Percentiles rank a stretch among this genome's conserved stretches.
Evolutionary conservation across 208 protist species (phyloP).

Genomic region (Crithidia expoeki): DNA sequence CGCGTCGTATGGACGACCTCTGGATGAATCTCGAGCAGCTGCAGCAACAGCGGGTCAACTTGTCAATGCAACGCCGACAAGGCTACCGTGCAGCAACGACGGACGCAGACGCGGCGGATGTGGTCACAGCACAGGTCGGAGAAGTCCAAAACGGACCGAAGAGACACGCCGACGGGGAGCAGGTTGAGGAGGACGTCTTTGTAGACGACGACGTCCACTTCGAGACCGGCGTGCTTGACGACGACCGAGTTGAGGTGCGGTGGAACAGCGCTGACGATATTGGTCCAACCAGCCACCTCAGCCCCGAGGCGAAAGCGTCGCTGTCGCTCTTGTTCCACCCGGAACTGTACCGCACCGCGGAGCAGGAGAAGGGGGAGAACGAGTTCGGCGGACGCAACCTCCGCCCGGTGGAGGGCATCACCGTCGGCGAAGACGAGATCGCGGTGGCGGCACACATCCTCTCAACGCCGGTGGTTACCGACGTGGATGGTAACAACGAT

Average conservation of each 20-base stretch:
- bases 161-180: slow-evolving; percentile 10
- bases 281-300: slow-evolving; percentile 58
- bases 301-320: slow-evolving; percentile 67
- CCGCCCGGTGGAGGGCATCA: slow-evolving; percentile 26
- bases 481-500: slow-evolving; percentile 86
- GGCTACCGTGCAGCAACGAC: neutral
- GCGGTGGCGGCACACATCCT: slow-evolving; percentile 89
- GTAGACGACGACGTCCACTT: slow-evolving; percentile 28
- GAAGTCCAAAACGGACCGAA: neutral
- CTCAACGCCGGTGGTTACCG: slow-evolving; percentile 81
- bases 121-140: neutral
- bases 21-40: slow-evolving; percentile 3
- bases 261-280: slow-evolving; percentile 22
- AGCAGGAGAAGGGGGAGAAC: slow-evolving; percentile 30
- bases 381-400: slow-evolving; percentile 48
- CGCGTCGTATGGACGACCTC: slow-evolving; percentile 44
- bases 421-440: slow-evolving; percentile 61
- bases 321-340: slow-evolving; percentile 80
- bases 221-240: neutral
- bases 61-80: neutral
- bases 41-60: neutral
- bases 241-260: neutral
- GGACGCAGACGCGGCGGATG: neutral
- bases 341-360: slow-evolving; percentile 54
- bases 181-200: slow-evolving; percentile 21